A percentile compares a stretch with the other conserved stretches of the same genome.
These are phyloP conservation scores for Sabuloglossum arenarium DNA, from an alignment of 495 filamentous ascomycete genomes.

Conservation along the genomic window DNA sequence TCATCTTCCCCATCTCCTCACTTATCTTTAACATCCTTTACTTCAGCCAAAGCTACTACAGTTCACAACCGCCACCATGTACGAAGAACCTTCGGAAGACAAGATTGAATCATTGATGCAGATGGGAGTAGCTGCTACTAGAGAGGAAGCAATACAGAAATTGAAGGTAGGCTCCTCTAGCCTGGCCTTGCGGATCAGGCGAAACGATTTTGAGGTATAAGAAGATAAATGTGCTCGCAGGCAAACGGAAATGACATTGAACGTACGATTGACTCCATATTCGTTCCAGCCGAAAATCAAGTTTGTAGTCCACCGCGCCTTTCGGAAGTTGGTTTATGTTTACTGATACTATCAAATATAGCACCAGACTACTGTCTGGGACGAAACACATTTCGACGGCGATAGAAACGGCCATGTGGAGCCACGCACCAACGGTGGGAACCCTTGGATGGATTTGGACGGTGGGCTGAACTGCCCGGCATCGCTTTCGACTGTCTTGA, in stretches of 20 bases:
- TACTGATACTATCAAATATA: background rate
- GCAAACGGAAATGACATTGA: slow-evolving; percentile 4
- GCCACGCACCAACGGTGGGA: slow-evolving; percentile 17
- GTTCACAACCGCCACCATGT: background rate
- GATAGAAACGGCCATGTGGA: slow-evolving; percentile 2
- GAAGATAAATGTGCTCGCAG: background rate
- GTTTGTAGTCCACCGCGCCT: background rate
- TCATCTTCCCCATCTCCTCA: background rate
- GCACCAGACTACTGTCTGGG: slow-evolving; percentile 3
- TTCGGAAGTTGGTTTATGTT: background rate
- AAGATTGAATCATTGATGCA: slow-evolving; percentile 13
- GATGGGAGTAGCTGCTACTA: slow-evolving; percentile 13
- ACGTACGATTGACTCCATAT: background rate
- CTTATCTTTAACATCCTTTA: background rate
- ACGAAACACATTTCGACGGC: slow-evolving; percentile 1
- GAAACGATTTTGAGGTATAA: slow-evolving; percentile 7
- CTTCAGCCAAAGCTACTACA: background rate
- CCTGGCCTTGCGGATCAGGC: slow-evolving; percentile 8
- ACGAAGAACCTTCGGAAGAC: slow-evolving; percentile 13
- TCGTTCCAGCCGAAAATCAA: background rate
- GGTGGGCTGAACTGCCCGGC: slow-evolving; percentile 2
- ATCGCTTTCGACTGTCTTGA: background rate
- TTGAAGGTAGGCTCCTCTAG: slow-evolving; percentile 18
- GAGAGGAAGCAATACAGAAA: slow-evolving; percentile 16
- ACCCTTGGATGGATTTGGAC: slow-evolving; percentile 4